Evolutionary conservation across 495 filamentous ascomycete species (phyloP), one percentile per base, ranked within the genome.

Genomic region (Staphylotrichum longicolle): DNA sequence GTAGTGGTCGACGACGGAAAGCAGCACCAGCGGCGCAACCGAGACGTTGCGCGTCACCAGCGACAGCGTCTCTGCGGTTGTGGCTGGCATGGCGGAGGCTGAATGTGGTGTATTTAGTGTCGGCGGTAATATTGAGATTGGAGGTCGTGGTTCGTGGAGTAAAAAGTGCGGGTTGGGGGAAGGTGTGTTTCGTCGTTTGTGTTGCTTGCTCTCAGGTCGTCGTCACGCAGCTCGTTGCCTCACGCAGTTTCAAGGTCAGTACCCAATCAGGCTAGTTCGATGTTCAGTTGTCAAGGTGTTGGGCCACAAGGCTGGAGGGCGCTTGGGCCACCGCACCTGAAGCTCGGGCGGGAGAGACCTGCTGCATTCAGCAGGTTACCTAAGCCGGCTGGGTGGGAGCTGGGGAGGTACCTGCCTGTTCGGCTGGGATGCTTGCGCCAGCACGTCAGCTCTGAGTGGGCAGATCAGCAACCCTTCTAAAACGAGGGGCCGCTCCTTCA

Each of bases 1-100:
- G 80, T 93, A 98, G 80, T 98, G 94, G 82, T 98, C 94, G 84
- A 95, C 95, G 68, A 88, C 93, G 63, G 92, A 96, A 70, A 98
- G 91, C 63, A 98, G 91, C 68, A 98, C 94, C 76, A 98, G 86
- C 64, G 95, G 94, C 64, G 94, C 94, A 74, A 98, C 93, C 65
- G 93, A 96, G 76, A 98, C 94, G 75, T 86, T 96, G 74, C 90
- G 85, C 72, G 87, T 90, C 73, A 96, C 90, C 71, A 96, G 86
- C 59, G 90, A 92, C 70, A 97, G 86, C 62, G 92, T 93, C 77
- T 97, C 92, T 69, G 90, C 91, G 76, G 92, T 96, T 63, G 92
- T 97, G 77, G 92, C 85, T 78, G 91, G 92, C 92, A 97, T 96
- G 70, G 69, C 81, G 77, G 66, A 20, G 40, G 44, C 15, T 14